Percentiles rank a stretch among this genome's conserved stretches.
These are phyloP conservation scores for Phaffia tasmanica DNA, from an alignment of 768 basidiomycete species.

Conservation along the genomic window DNA sequence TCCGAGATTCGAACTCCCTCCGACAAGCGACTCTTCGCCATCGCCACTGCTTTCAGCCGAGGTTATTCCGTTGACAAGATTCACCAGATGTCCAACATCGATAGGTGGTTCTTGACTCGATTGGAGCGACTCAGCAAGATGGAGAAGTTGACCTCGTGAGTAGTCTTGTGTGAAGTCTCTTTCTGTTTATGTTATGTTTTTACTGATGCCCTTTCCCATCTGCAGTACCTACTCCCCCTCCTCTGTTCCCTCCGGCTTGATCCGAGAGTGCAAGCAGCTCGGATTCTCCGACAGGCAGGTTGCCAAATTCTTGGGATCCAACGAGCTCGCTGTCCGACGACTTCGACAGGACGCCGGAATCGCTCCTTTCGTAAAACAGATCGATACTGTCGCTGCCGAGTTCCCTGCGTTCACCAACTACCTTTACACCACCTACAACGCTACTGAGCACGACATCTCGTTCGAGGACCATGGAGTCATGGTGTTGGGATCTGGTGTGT, in stretches of 20 bases:
- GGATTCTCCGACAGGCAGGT: constrained; percentile 94
- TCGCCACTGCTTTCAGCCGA: constrained; percentile 81
- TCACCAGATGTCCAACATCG: constrained; percentile 96
- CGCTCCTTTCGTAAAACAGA: constrained; percentile 90
- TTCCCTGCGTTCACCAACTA: constrained; percentile 99
- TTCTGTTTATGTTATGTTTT: background rate
- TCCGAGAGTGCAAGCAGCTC: constrained; percentile 78
- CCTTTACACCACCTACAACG: constrained; percentile 96
- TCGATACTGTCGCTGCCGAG: constrained; percentile 96
- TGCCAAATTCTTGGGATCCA: constrained; percentile 69
- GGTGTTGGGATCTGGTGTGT: constrained; percentile 95
- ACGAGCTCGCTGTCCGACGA: constrained; percentile 82
- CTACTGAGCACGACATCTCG: constrained; percentile 76
- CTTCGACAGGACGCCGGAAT: constrained; percentile 74
- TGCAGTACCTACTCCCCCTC: constrained; percentile 54
- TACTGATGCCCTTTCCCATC: constrained; percentile 17
- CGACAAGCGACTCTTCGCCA: constrained; percentile 93
- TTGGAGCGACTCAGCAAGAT: constrained; percentile 72
- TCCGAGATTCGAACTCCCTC: constrained; percentile 88
- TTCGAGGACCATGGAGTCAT: constrained; percentile 91
- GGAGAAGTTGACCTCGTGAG: constrained; percentile 65
- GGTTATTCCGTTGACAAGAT: constrained; percentile 93
- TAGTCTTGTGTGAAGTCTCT: constrained; percentile 25
- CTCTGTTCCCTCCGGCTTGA: constrained; percentile 50
- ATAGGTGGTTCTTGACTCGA: constrained; percentile 94